Conservation (phyloP, 176 grass and related monocot species). For the Elymus sibiricus region DNA sequence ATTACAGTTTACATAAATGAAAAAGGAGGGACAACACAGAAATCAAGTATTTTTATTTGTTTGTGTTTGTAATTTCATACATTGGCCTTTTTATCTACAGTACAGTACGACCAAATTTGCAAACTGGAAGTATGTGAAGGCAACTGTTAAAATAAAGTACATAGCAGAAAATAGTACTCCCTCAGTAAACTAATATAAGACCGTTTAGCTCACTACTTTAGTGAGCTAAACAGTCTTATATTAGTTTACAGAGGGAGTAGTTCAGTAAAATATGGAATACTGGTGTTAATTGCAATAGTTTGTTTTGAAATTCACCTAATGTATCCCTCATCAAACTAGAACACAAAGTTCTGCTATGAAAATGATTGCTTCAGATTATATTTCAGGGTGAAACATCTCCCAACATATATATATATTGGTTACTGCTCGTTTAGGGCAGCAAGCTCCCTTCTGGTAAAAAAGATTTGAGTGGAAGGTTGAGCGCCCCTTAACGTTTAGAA, state of each 20-base stretch:
- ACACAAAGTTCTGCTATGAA: background rate
- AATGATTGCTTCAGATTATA: background rate
- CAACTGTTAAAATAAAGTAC: background rate
- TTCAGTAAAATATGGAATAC: background rate
- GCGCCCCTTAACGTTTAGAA: background rate
- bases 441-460: background rate
- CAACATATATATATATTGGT: background rate
- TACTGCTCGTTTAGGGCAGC: background rate
- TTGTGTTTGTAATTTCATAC: slow-evolving; percentile 1
- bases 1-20: slow-evolving; percentile 4
- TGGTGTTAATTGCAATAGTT: background rate
- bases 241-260: background rate
- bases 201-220: too few relatives aligned
- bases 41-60: background rate
- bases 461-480: background rate
- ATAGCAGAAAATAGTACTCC: background rate
- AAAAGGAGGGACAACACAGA: background rate
- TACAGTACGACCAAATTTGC: background rate
- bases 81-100: background rate
- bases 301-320: background rate
- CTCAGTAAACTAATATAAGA: too few relatives aligned
- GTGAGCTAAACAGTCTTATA: too few relatives aligned
- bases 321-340: background rate
- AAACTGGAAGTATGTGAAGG: background rate
- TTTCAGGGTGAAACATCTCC: slow-evolving; percentile 3